A percentile compares a stretch with the other conserved stretches of the same genome.
Evolutionary conservation across 768 basidiomycete genomes (phyloP).

Genomic region (Mycena kentingensis): DNA sequence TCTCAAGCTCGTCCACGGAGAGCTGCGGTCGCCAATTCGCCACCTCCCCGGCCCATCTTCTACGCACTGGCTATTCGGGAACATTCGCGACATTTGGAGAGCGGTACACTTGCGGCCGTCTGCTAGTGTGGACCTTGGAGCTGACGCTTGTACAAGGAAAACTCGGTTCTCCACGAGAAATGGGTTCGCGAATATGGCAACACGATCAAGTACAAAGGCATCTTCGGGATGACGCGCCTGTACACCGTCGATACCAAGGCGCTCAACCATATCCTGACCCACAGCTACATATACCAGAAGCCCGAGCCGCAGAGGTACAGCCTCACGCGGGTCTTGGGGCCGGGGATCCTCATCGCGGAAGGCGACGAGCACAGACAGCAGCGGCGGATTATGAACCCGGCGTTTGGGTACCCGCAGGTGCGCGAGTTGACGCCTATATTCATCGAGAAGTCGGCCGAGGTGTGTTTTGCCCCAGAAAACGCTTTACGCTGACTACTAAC

Average conservation of each 20-base stretch:
- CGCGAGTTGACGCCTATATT: conserved; percentile 45
- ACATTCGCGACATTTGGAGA: conserved; percentile 29
- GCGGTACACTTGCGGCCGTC: conserved; percentile 25
- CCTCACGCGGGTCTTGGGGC: conserved; percentile 33
- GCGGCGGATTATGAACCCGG: conserved; percentile 40
- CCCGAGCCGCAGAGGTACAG: conserved; percentile 31
- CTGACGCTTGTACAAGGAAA: conserved; percentile 18
- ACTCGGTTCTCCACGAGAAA: conserved; percentile 38
- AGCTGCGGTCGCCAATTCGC: conserved; percentile 30
- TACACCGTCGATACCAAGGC: conserved; percentile 52
- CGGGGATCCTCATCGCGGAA: conserved; percentile 34
- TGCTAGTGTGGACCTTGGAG: background rate
- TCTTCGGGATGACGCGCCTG: conserved; percentile 47
- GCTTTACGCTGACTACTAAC: background rate
- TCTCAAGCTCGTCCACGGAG: conserved; percentile 12
- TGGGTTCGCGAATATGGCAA: conserved; percentile 54
- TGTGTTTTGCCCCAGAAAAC: conserved; percentile 12
- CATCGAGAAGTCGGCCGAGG: conserved; percentile 38
- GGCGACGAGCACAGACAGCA: conserved; percentile 27
- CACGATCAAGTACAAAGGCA: conserved; percentile 44
- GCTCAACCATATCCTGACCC: conserved; percentile 49
- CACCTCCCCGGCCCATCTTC: conserved; percentile 39
- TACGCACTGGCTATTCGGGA: conserved; percentile 35
- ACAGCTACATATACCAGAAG: conserved; percentile 47
- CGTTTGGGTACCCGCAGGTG: conserved; percentile 48